Base-by-base conservation (phyloP, 106 monocot species). In the Platanthera zijinensis region DNA sequence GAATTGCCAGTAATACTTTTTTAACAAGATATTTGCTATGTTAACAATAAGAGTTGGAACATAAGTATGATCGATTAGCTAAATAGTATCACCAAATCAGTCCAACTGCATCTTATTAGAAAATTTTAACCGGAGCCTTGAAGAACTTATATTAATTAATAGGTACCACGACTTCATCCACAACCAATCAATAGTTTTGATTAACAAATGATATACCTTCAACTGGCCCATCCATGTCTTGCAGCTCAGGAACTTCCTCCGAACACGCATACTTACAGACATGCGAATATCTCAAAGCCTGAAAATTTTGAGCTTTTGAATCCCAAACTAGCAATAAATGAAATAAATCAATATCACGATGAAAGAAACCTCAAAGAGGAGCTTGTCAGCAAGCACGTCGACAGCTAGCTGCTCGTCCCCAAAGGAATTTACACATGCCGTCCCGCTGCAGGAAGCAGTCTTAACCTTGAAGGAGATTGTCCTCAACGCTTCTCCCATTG, bases 241-340 rank as follows among this genome's bases (percentile, higher is more conserved):
- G 96, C 13, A 96, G 83, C 84, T 96, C 96, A 53, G 96, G 96
- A 28, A 91, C 84, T 82, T 96, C 96, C 84, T 96, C 96, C 7
- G 96, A 96, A 80, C 96, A 96, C 14, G 96, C 96, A 77, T 96
- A 96, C 83, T 96, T 93, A 89, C 96, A 96, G 49, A 96, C 84
- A 71, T 96, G 96, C 30, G 96, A 96, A 83, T 89, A 93, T 32
- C 78, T 76, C 89, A 96, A 77, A 51, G 96, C 89, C 95, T 95
- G 82, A 6, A 48, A 61, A 18, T 48, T 5, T 6, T 63, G 0
- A 51, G 54, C 39, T 48, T 12, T 6, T 7, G 50, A 21, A 68
- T n/a, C 8, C 19, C 2, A 59, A 59, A 19, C 59, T 59, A 21
- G 59, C 8, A 59, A 19, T n/a, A 6, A 18, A 18, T 18, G 59